phyloP scores from a whole-genome alignment of 305 asterid genomes.

The Caryopteris hybrid region DNA sequence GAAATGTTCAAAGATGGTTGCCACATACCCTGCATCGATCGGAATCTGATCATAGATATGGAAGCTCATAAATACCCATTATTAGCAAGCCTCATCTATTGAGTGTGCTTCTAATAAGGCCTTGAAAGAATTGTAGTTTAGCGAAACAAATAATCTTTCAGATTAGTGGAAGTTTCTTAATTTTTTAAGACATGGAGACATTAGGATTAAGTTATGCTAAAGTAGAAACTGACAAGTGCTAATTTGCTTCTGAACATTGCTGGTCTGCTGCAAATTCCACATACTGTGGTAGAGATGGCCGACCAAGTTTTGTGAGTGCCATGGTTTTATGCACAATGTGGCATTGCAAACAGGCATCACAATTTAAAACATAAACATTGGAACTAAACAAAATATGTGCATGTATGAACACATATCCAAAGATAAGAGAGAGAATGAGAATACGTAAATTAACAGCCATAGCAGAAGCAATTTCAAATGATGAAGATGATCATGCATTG shows the following conservation, averaged over 20 bases:
- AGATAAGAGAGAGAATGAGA: background rate
- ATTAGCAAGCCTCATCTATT: background rate
- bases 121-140: background rate
- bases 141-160: background rate
- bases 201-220: background rate
- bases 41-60: constrained; percentile 9
- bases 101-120: background rate
- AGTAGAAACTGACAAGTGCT: background rate
- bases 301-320: background rate
- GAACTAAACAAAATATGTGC: background rate
- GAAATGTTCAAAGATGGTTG: constrained; percentile 90
- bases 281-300: background rate
- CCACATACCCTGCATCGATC: constrained; percentile 71
- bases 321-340: background rate
- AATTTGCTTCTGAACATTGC: background rate
- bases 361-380: background rate
- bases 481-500: background rate
- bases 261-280: background rate
- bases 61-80: background rate
- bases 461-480: background rate
- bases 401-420: background rate
- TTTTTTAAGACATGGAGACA: background rate
- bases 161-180: too few species aligned
- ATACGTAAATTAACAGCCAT: background rate
- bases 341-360: background rate